Evolutionary conservation across 768 basidiomycete species (phyloP).

Genomic region (Leccinum longicurvipes): DNA sequence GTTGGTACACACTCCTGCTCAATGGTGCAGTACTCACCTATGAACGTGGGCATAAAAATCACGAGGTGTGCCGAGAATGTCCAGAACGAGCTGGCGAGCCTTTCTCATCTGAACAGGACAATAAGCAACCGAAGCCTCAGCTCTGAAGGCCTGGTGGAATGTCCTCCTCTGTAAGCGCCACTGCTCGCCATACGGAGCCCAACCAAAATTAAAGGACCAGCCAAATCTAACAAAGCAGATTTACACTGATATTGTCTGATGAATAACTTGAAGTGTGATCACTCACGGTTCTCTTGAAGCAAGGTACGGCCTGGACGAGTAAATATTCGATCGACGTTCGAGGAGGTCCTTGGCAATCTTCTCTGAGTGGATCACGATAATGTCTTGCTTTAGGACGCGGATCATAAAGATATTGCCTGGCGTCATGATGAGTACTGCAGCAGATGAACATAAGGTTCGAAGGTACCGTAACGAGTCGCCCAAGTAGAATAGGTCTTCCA

Average conservation of each 20-base stretch:
- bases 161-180: slow-evolving; percentile 24
- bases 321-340: slow-evolving; percentile 24
- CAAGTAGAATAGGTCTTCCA: slow-evolving; percentile 21
- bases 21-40: neutral
- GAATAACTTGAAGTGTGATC: neutral
- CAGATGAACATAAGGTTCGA: neutral
- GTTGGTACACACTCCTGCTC: neutral
- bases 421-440: neutral
- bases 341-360: slow-evolving; percentile 28
- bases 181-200: slow-evolving; percentile 17
- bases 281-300: slow-evolving; percentile 18
- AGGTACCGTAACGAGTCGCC: slow-evolving; percentile 16
- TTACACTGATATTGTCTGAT: neutral
- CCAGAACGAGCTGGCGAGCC: slow-evolving; percentile 14
- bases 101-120: slow-evolving; percentile 22
- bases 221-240: slow-evolving; percentile 13
- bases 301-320: slow-evolving; percentile 26
- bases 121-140: slow-evolving; percentile 12
- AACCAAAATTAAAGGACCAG: slow-evolving; percentile 19
- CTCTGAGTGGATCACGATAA: slow-evolving; percentile 24
- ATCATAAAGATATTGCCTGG: slow-evolving; percentile 22
- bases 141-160: slow-evolving; percentile 23
- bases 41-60: slow-evolving; percentile 8
- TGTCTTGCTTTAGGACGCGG: slow-evolving; percentile 20
- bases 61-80: slow-evolving; percentile 10